Percentiles rank a stretch among this genome's conserved stretches.
Evolutionary conservation across 768 basidiomycete genomes (phyloP).

Genomic region (Pleurotus tuber-regium): DNA sequence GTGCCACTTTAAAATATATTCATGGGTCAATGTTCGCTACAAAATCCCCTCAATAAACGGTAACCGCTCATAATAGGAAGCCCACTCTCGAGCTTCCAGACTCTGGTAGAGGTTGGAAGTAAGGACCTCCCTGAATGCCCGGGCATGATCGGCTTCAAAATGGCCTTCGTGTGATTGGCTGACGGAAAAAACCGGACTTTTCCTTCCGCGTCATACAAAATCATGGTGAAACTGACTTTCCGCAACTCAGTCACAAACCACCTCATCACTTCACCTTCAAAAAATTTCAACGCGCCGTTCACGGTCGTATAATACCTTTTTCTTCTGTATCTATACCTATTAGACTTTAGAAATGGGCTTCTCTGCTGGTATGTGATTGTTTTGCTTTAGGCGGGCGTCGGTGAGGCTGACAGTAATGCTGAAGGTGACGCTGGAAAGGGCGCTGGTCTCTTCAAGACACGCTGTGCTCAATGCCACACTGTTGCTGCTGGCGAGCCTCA

Average conservation of each 20-base stretch:
- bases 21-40: not conserved
- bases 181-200: conserved; percentile 29
- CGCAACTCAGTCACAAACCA: conserved; percentile 15
- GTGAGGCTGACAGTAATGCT: not conserved
- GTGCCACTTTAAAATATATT: not conserved
- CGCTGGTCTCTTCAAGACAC: conserved; percentile 94
- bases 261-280: conserved; percentile 15
- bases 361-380: conserved; percentile 33
- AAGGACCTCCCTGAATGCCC: conserved; percentile 1
- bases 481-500: conserved; percentile 71
- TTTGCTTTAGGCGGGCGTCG: not conserved
- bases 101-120: not conserved
- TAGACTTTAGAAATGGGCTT: conserved; percentile 33
- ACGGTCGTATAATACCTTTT: conserved; percentile 17
- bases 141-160: conserved; percentile 15
- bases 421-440: conserved; percentile 87
- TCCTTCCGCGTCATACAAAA: conserved; percentile 22
- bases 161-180: conserved; percentile 23
- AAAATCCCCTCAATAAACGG: not conserved
- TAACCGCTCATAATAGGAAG: not conserved
- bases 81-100: not conserved
- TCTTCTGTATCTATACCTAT: conserved; percentile 20
- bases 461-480: conserved; percentile 94
- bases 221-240: conserved; percentile 11
- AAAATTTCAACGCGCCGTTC: conserved; percentile 9